Conservation (phyloP, 2,329 filamentous ascomycete genomes). For the Westerdykella sp. region DNA sequence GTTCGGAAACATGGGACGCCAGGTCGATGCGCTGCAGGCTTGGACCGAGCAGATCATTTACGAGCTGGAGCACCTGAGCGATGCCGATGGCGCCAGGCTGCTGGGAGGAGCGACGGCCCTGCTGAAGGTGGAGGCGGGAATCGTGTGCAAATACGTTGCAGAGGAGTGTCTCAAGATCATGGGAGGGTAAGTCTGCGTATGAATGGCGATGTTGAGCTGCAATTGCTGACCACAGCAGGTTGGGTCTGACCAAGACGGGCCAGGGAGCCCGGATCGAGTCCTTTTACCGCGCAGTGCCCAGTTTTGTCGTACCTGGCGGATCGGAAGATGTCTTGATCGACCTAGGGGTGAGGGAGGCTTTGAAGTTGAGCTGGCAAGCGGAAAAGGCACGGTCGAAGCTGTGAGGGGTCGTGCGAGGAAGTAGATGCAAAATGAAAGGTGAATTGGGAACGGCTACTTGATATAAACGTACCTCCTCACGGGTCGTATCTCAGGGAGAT, state of each 20-base stretch:
- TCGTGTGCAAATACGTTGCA: conserved; percentile 23
- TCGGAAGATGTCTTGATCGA: conserved; percentile 27
- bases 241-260: conserved; percentile 24
- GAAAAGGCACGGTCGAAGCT: conserved; percentile 19
- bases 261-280: conserved; percentile 22
- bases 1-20: conserved; percentile 11
- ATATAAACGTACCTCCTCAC: no score
- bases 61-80: conserved; percentile 16
- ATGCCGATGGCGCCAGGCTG: conserved; percentile 15
- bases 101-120: conserved; percentile 21
- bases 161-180: conserved; percentile 24
- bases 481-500: no score
- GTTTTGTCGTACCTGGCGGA: conserved; percentile 20
- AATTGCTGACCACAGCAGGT: neutral
- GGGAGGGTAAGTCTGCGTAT: conserved; percentile 11
- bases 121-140: conserved; percentile 20
- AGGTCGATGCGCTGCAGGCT: conserved; percentile 18
- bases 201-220: neutral
- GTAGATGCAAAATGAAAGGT: no score
- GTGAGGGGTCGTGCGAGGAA: conserved; percentile 1
- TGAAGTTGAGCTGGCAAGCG: conserved; percentile 22
- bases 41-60: conserved; percentile 28
- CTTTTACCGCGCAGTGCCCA: conserved; percentile 20
- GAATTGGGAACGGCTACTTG: no score
- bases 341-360: conserved; percentile 25